phyloP scores from a whole-genome alignment of 2,329 filamentous ascomycete species.

The Calonectria hawksworthii region DNA sequence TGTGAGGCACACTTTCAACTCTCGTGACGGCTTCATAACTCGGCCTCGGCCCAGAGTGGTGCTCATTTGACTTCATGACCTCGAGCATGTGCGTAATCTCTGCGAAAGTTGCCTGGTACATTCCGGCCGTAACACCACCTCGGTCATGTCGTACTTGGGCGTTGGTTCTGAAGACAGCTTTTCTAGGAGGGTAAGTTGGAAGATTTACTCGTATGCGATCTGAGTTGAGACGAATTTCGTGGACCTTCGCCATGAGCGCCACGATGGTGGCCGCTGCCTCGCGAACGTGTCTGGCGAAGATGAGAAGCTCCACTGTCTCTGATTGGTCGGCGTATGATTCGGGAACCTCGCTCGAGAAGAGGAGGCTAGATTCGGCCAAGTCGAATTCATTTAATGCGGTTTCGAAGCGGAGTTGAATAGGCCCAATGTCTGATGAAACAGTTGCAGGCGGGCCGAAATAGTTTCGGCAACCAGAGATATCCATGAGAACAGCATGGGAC shows the following conservation, averaged over 20 bases:
- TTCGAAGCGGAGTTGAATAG: slow-evolving; percentile 56
- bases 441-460: slow-evolving; percentile 60
- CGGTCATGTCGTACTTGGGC: slow-evolving; percentile 71
- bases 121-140: slow-evolving; percentile 69
- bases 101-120: slow-evolving; percentile 61
- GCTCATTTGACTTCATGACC: slow-evolving; percentile 56
- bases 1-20: slow-evolving; percentile 53
- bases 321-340: slow-evolving; percentile 61
- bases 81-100: slow-evolving; percentile 60
- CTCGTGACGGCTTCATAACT: slow-evolving; percentile 41
- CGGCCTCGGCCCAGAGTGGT: slow-evolving; percentile 39
- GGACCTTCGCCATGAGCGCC: slow-evolving; percentile 61
- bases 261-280: slow-evolving; percentile 65
- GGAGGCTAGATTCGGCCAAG: slow-evolving; percentile 60
- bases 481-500: slow-evolving; percentile 68
- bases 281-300: slow-evolving; percentile 68
- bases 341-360: slow-evolving; percentile 60
- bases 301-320: slow-evolving; percentile 66
- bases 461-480: slow-evolving; percentile 64
- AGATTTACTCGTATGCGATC: slow-evolving; percentile 59
- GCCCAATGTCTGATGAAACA: slow-evolving; percentile 58
- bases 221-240: slow-evolving; percentile 60
- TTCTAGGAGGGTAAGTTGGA: slow-evolving; percentile 67
- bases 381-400: slow-evolving; percentile 62
- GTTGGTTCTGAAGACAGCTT: slow-evolving; percentile 67